Evolutionary conservation across 371 early-diverging fungal genomes (phyloP), one percentile per base, ranked within the genome.

Genomic region (Mucor ambiguus): DNA sequence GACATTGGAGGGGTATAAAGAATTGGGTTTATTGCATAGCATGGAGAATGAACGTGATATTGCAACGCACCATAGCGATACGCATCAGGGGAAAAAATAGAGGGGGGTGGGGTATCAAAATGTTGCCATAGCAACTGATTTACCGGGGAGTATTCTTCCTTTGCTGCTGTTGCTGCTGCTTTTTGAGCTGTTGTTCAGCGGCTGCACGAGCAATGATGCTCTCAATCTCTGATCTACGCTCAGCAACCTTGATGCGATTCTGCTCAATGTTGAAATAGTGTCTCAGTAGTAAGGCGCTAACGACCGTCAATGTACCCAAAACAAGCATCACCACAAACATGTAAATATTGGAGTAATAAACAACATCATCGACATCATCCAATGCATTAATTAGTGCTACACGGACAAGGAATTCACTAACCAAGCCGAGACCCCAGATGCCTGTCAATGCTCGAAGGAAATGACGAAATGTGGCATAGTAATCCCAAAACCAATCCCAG

Each of bases 401-500:
- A 18, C 76, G 78, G 24, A 82, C 67, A n/a, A 77, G 24, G 59
- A 84, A 80, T 62, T 84, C 84, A 63, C 76, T 73, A 58, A 82
- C 64, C 37, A 84, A 62, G 18, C 79, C 84, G n/a, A 73, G 38
- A 0, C 75, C 79, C 79, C 81, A 82, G 18, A 73, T 58, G 16
- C 62, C 77, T 14, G 82, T 84, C 37, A 76, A 46, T 8, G 66
- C 33, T 33, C 81, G 77, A 26, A 84, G 69, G 24, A 72, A 76
- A 24, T 60, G 28, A 18, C 84, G 77, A 57, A 77, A 84, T 4
- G 68, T 63, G 22, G 64, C 44, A 32, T 67, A 79, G 28, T 69
- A 66, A 38, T 75, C 63, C 78, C 81, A 84, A 48, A 80, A 76
- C 77, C 76, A 77, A 65, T 81, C 79, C 77, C 78, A 80, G 20